Conservation (phyloP, 768 basidiomycete species). For the Lentinula edodes region DNA sequence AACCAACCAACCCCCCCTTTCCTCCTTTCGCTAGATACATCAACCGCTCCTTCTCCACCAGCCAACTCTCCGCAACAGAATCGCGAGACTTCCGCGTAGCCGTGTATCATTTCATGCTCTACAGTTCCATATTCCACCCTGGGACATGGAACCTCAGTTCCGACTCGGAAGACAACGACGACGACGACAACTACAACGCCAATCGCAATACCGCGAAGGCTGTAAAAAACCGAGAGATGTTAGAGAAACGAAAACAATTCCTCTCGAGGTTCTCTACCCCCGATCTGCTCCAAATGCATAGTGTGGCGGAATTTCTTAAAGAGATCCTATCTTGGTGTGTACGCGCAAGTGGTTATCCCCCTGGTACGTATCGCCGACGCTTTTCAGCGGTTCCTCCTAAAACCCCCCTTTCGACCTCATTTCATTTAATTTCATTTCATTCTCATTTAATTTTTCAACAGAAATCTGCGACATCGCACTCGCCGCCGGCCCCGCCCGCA, state of each 20-base stretch:
- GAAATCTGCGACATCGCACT: constrained; percentile 1
- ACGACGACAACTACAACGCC: no score
- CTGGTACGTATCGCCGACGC: not conserved
- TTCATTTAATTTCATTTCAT: no score
- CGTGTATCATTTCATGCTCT: constrained; percentile 10
- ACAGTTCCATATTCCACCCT: constrained; percentile 1
- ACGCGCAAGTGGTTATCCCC: not conserved
- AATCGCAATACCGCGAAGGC: not conserved
- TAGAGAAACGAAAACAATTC: not conserved
- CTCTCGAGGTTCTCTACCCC: constrained; percentile 4
- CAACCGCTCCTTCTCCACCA: constrained; percentile 25
- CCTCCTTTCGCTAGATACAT: constrained; percentile 24
- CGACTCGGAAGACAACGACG: not conserved
- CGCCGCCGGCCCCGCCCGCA: constrained; percentile 2
- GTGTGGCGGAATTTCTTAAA: constrained; percentile 8
- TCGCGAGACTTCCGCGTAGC: constrained; percentile 15
- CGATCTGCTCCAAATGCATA: constrained; percentile 9
- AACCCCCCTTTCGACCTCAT: no score
- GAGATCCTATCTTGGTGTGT: not conserved
- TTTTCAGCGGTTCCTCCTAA: no score
- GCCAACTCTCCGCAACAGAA: constrained; percentile 24
- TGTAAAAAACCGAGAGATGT: not conserved
- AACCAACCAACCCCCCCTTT: no score
- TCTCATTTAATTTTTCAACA: not conserved
- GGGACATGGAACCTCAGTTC: not conserved